Conservation (phyloP, 179 eudicot species). For the Spergularia azorica region DNA sequence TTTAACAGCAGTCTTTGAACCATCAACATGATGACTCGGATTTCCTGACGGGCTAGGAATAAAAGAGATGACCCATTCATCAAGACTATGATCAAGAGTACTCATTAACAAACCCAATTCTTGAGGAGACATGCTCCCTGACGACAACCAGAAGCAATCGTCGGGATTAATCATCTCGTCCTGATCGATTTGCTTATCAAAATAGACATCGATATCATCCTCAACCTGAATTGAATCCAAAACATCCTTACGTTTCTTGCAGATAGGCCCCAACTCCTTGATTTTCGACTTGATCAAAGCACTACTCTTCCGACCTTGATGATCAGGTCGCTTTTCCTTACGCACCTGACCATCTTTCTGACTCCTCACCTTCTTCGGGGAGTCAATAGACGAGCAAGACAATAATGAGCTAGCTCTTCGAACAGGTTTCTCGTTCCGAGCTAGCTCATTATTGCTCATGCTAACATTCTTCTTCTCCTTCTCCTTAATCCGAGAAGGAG, state of each 20-base stretch:
- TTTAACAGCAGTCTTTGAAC: constrained; percentile 24
- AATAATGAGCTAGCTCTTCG: constrained; percentile 26
- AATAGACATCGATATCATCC: constrained; percentile 30
- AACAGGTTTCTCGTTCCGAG: not conserved
- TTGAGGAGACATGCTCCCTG: constrained; percentile 45
- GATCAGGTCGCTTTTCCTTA: not conserved
- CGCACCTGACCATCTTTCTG: not conserved
- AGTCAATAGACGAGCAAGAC: constrained; percentile 4
- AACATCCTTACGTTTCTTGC: constrained; percentile 35
- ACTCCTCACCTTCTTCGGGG: not conserved
- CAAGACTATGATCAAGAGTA: constrained; percentile 38
- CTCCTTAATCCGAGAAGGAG: not conserved
- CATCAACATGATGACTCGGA: constrained; percentile 29
- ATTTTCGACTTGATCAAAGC: constrained; percentile 29
- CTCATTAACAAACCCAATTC: constrained; percentile 40
- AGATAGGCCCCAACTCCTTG: constrained; percentile 44
- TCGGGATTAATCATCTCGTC: constrained; percentile 38
- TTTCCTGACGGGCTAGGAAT: constrained; percentile 30
- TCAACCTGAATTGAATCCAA: constrained; percentile 8
- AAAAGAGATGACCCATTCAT: constrained; percentile 43
- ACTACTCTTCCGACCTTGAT: constrained; percentile 1
- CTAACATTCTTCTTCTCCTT: constrained; percentile 5
- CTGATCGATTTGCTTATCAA: constrained; percentile 35
- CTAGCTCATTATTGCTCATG: constrained; percentile 7
- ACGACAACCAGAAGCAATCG: constrained; percentile 47